These are phyloP conservation scores for Misopates orontium DNA, from an alignment of 257 asterid genomes.

Conservation along the genomic window DNA sequence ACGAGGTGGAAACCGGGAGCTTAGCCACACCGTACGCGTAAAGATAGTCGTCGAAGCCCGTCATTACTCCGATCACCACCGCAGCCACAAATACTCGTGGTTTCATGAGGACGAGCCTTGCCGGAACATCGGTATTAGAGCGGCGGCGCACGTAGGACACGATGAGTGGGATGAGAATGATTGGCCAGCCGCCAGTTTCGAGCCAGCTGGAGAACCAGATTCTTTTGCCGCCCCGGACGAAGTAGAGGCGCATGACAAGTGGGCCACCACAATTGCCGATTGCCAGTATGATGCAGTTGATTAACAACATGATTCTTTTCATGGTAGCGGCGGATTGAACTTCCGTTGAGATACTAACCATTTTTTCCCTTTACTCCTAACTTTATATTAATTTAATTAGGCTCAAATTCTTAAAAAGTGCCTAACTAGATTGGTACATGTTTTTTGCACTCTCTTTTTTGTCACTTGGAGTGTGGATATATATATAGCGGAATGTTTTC, in stretches of 20 bases:
- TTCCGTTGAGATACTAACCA: slow-evolving; percentile 13
- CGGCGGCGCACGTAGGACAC: slow-evolving; percentile 22
- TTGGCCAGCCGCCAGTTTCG: slow-evolving; percentile 27
- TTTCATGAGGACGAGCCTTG: slow-evolving; percentile 26
- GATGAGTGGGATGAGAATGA: slow-evolving; percentile 23
- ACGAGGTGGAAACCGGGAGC: slow-evolving; percentile 49
- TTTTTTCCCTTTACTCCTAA: neutral
- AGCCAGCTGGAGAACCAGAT: slow-evolving; percentile 48
- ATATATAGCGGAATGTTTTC: too few species aligned
- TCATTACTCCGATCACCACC: slow-evolving; percentile 34
- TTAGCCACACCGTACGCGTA: slow-evolving; percentile 38
- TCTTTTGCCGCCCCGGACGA: slow-evolving; percentile 40
- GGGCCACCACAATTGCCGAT: slow-evolving; percentile 51
- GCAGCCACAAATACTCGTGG: slow-evolving; percentile 35
- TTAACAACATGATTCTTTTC: slow-evolving; percentile 19
- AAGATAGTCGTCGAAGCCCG: slow-evolving; percentile 42
- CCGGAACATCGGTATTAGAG: neutral
- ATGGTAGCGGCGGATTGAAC: slow-evolving; percentile 7
- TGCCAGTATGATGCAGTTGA: slow-evolving; percentile 33
- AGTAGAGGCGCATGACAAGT: slow-evolving; percentile 47
- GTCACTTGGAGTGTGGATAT: too few species aligned
- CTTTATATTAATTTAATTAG: neutral
- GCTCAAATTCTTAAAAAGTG: neutral
- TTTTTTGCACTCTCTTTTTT: too few species aligned
- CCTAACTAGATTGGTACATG: too few species aligned